Evolutionary conservation across 2,329 filamentous ascomycete genomes (phyloP).

Genomic region (Xylariaceae sp.): DNA sequence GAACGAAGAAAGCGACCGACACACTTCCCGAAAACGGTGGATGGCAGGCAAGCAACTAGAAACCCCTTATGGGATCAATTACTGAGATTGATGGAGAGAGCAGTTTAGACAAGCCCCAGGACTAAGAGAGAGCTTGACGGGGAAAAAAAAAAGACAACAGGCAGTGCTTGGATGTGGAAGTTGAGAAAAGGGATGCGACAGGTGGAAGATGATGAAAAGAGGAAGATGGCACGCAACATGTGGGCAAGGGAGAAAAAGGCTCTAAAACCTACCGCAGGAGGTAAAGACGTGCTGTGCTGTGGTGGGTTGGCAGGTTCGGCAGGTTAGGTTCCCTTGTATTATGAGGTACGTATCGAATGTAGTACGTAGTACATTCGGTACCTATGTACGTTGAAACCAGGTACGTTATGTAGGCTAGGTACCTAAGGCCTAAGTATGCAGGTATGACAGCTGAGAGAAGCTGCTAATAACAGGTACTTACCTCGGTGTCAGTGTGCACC

Average conservation of each 20-base stretch:
- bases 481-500: no score
- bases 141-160: constrained; percentile 5
- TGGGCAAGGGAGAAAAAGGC: constrained; percentile 2
- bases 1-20: constrained; percentile 9
- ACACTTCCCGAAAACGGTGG: constrained; percentile 10
- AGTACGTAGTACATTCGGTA: no score
- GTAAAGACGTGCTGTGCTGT: background rate
- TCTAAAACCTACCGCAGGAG: background rate
- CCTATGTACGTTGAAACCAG: no score
- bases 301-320: background rate
- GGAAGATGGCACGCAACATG: constrained; percentile 19
- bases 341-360: background rate
- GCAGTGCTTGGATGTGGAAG: constrained; percentile 8
- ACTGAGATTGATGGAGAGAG: constrained; percentile 11
- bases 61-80: constrained; percentile 16
- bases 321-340: background rate
- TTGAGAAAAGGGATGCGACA: background rate
- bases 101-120: constrained; percentile 10
- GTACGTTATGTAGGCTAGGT: no score
- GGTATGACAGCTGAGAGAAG: no score
- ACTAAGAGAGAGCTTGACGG: background rate
- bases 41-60: constrained; percentile 8
- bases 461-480: no score
- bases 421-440: no score
- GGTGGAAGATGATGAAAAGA: constrained; percentile 4